Base-by-base conservation (phyloP, 106 monocot species). In the Acanthochlamys bracteata region DNA sequence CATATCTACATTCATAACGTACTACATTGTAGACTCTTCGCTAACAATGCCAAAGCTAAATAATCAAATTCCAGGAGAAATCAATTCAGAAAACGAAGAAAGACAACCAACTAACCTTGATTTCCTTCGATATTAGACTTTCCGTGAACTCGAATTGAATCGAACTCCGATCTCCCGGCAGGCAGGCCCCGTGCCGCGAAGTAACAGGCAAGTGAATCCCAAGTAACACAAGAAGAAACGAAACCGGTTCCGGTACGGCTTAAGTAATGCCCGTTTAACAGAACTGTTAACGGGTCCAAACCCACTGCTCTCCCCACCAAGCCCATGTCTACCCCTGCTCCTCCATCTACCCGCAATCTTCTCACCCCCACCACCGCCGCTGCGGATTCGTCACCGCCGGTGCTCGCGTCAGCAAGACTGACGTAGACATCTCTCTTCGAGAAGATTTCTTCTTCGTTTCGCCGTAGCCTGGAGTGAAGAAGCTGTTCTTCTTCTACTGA, bases 131-230 rank as follows among this genome's bases (percentile, higher is more conserved):
- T 7, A 43, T 13, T 43, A 43, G 60, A 55, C 23, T 75, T 77
- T 14, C 85, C 85, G 1, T 77, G 61, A 53, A 85, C 78, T 45
- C 63, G 55, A 57, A 85, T 55, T 39, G 85, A 24, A 39, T 64
- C 51, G 41, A 24, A n/a, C 17, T 41, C 10, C 52, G 71, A 71
- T 7, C 9, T 21, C 24, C 85, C 85, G 41, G 46, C 7, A 17
- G 77, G 78, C 41, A 81, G 53, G 0, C 77, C 81, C 17, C 85
- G 80, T 20, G 67, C n/a, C 54, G 77, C 33, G 68, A 85, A 85
- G 78, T 81, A 85, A 65, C 55, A 64, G 25, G 74, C 58, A 40
- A 85, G 78, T n/a, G 76, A 60, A 6, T 19, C 60, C 85, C 85
- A 85, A 24, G 76, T 55, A 41, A 85, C 27, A 15, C 68, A 54